Evolutionary conservation across 176 grass and related monocot genomes (phyloP).

Genomic region (Triticum monococcum): DNA sequence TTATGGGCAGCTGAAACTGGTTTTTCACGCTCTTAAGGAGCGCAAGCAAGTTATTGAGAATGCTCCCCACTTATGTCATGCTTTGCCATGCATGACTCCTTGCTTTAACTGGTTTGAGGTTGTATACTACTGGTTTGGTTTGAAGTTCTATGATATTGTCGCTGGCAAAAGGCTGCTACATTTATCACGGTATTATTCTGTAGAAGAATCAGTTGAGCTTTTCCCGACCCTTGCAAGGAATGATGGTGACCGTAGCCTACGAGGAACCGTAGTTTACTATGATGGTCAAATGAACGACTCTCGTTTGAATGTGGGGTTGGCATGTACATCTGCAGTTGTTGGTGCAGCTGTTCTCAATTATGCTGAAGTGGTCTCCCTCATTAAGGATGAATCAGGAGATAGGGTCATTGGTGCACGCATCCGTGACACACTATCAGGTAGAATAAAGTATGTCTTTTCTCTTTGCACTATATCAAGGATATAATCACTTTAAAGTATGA

Average conservation of each 20-base stretch:
- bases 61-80: conserved; percentile 86
- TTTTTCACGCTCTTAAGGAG: conserved; percentile 95
- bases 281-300: conserved; percentile 98
- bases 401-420: conserved; percentile 76
- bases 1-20: conserved; percentile 86
- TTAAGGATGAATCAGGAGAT: conserved; percentile 74
- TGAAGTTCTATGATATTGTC: conserved; percentile 93
- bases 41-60: conserved; percentile 93
- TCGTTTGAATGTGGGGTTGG: conserved; percentile 84
- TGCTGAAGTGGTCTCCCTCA: conserved; percentile 87
- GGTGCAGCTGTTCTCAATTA: conserved; percentile 91
- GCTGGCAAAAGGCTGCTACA: conserved; percentile 86
- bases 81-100: conserved; percentile 94
- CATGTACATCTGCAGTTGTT: conserved; percentile 80
- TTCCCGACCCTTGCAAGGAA: conserved; percentile 86
- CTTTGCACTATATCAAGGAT: background rate
- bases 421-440: conserved; percentile 85
- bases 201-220: conserved; percentile 75
- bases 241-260: conserved; percentile 62
- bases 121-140: conserved; percentile 89
- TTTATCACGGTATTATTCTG: conserved; percentile 95
- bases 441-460: conserved; percentile 51
- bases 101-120: conserved; percentile 98
- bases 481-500: conserved; percentile 13
- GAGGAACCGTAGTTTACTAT: conserved; percentile 95